Base-by-base conservation (phyloP, 176 grass and related monocot species). In the Lolium perenne region DNA sequence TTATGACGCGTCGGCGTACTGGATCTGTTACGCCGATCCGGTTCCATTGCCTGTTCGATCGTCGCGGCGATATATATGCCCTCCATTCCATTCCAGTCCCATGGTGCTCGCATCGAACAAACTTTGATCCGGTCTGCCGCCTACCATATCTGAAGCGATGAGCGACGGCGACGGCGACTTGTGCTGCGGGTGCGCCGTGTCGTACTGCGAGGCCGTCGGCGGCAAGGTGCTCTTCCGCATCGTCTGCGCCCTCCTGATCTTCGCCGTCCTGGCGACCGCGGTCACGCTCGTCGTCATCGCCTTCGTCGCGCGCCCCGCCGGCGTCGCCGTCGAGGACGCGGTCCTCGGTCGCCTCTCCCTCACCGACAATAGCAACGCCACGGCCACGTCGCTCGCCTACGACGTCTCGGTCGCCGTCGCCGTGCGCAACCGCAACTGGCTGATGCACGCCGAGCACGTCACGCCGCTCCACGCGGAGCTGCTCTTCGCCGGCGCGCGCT, bases 21-120 rank as follows among this genome's bases (percentile, higher is more conserved):
- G 41, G n/a, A 22, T 70, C 67, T 70, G 38, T 43, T 70, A 1
- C 71, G 71, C 71, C 46, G 71, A 74, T 74, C 71, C 71, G 46
- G 1, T 74, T 74, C 23, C 46, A 17, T 10, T 49, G 71, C 71
- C 13, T 9, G 12, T 15, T 25, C 13, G 22, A 5, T 15, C 46
- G 46, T 1, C 4, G 71, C 71, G 23, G 46, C 71, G 46, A 74
- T 74, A 50, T 46, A 51, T 74, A 49, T 49, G 22, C 22, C 22
- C 12, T 26, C 71, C 71, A 74, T 50, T 29, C 71, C 71, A 23
- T 23, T 43, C 70, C 70, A 48, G 22, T 15, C 12, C 21, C 63
- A 66, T 66, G 63, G 25, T 17, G 16, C 63, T 38, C 59, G 59
- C 63, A 12, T 65, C 69, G 2, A 14, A 72, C 69, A 47, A 11